These are phyloP conservation scores for Geotrichum histeridarum DNA, from an alignment of 1,139 yeast species.

Conservation along the genomic window DNA sequence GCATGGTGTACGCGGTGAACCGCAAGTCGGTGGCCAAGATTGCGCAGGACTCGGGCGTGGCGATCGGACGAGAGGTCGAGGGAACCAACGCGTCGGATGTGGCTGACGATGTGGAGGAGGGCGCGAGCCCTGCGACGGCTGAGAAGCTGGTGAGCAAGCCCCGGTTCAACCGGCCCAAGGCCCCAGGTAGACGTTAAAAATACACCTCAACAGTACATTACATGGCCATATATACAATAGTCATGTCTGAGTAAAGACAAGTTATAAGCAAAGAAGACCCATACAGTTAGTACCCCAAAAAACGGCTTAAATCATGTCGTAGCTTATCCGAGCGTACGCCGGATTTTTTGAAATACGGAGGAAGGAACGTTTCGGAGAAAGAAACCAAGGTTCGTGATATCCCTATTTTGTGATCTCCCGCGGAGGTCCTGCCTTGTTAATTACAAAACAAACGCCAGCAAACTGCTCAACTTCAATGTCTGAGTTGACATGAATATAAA, in stretches of 20 bases:
- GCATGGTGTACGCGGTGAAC: slow-evolving; percentile 89
- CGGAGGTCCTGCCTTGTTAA: no score
- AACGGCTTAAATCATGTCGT: no score
- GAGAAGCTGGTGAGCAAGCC: slow-evolving; percentile 18
- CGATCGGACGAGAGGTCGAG: slow-evolving; percentile 17
- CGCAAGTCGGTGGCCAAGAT: slow-evolving; percentile 60
- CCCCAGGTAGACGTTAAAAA: slow-evolving; percentile 35
- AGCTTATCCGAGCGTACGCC: no score
- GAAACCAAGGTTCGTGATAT: no score
- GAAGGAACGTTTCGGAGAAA: no score
- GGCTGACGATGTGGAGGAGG: slow-evolving; percentile 24
- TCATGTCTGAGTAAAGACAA: not conserved
- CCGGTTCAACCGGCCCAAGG: slow-evolving; percentile 35
- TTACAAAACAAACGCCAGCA: no score
- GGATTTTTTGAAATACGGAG: no score
- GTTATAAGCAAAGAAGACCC: not conserved
- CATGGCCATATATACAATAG: not conserved
- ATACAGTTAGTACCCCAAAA: not conserved
- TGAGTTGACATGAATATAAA: no score
- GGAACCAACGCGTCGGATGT: slow-evolving; percentile 18
- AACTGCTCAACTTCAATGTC: no score
- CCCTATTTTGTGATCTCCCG: no score
- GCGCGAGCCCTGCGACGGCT: slow-evolving; percentile 21
- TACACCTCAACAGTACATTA: no score
- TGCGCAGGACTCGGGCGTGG: slow-evolving; percentile 35